These are phyloP conservation scores for Talaromyces rugulosus DNA, from an alignment of 2,329 filamentous ascomycete genomes.

Conservation along the genomic window DNA sequence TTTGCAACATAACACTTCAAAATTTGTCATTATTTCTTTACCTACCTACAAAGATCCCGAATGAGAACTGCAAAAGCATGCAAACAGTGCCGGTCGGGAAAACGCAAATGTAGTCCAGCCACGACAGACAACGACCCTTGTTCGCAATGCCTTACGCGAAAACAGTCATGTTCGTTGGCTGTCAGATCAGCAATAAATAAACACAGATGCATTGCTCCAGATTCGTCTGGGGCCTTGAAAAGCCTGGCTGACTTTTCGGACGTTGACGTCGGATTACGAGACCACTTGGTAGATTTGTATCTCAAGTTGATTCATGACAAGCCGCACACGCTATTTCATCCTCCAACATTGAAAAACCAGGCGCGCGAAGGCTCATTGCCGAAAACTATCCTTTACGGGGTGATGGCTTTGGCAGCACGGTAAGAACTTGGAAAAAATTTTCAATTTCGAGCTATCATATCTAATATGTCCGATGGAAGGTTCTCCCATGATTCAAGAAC, in stretches of 20 bases:
- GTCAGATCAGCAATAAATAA: neutral
- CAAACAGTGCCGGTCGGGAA: conserved; percentile 3
- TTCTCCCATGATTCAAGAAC: neutral
- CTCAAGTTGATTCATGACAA: conserved; percentile 8
- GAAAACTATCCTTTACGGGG: neutral
- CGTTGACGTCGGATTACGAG: neutral
- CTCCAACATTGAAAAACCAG: conserved; percentile 2
- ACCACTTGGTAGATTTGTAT: conserved; percentile 4
- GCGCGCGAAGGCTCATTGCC: neutral
- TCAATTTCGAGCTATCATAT: neutral
- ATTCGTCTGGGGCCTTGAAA: neutral
- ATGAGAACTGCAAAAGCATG: conserved; percentile 7
- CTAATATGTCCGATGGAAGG: neutral
- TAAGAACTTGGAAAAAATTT: neutral
- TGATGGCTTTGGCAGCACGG: neutral
- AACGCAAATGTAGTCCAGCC: conserved; percentile 4
- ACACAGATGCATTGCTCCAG: neutral
- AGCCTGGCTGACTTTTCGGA: neutral
- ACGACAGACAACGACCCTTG: neutral
- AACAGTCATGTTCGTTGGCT: conserved; percentile 2
- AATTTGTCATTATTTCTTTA: neutral
- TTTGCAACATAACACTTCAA: neutral
- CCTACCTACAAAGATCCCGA: neutral
- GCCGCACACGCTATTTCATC: conserved; percentile 6
- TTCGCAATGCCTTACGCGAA: conserved; percentile 1